A percentile compares a stretch with the other conserved stretches of the same genome.
Conservation (phyloP, 768 basidiomycete genomes). For the Filobasidium floriforme region DNA sequence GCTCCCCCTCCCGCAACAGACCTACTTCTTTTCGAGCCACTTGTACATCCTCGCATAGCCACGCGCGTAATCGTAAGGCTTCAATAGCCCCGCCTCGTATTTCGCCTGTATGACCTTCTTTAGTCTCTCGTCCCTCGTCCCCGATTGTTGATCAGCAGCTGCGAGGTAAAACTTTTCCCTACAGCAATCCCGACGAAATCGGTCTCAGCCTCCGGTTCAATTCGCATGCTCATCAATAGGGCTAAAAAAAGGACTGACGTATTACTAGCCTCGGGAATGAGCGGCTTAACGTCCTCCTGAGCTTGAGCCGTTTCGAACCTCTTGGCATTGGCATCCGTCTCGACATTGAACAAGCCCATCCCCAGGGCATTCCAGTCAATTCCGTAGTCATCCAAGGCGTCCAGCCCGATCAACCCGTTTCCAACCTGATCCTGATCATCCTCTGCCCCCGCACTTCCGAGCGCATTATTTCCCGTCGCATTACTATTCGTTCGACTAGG, state of each 20-base stretch:
- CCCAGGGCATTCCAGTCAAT: slow-evolving; percentile 2
- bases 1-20: too few species aligned
- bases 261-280: slow-evolving; percentile 18
- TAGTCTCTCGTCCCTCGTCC: slow-evolving; percentile 69
- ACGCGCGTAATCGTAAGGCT: slow-evolving; percentile 94
- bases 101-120: slow-evolving; percentile 89
- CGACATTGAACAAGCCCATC: background rate
- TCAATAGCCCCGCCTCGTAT: slow-evolving; percentile 89
- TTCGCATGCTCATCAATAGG: background rate
- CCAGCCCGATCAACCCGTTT: background rate
- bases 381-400: background rate
- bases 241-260: slow-evolving; percentile 10
- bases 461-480: background rate
- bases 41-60: slow-evolving; percentile 82
- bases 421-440: background rate
- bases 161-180: slow-evolving; percentile 85
- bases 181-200: slow-evolving; percentile 45
- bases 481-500: too few species aligned
- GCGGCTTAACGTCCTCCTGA: slow-evolving; percentile 14
- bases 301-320: background rate
- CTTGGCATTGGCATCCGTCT: background rate
- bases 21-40: slow-evolving; percentile 92
- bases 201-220: background rate
- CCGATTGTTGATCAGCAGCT: slow-evolving; percentile 87
- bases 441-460: background rate